phyloP scores from a whole-genome alignment of 768 basidiomycete species.

The Exidia glandulosa region DNA sequence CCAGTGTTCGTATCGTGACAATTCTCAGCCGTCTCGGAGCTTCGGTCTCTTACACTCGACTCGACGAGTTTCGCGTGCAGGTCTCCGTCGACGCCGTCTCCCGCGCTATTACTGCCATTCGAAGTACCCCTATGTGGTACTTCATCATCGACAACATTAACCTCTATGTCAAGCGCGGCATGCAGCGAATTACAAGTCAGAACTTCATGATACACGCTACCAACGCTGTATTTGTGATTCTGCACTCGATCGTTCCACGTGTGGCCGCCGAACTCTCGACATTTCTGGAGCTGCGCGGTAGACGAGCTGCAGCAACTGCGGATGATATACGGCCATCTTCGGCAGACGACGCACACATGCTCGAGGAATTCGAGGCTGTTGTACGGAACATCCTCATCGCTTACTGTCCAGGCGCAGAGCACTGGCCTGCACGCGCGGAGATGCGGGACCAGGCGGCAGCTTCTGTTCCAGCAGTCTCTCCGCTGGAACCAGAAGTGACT shows the following conservation, averaged over 20 bases:
- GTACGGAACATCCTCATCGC: constrained; percentile 6
- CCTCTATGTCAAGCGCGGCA: background rate
- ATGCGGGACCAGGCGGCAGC: constrained; percentile 3
- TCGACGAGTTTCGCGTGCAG: background rate
- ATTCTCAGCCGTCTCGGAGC: background rate
- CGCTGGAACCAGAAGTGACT: constrained; percentile 12
- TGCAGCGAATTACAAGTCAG: background rate
- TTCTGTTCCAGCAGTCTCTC: constrained; percentile 13
- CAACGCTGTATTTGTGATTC: background rate
- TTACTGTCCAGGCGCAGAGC: constrained; percentile 7
- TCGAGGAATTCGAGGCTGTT: constrained; percentile 4
- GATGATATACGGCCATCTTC: constrained; percentile 12
- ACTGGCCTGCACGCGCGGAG: constrained; percentile 6
- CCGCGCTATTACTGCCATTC: background rate
- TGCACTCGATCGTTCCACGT: background rate
- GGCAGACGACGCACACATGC: constrained; percentile 11
- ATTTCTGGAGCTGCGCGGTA: constrained; percentile 6
- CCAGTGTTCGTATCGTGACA: background rate
- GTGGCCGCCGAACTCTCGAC: background rate
- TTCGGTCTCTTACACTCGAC: background rate
- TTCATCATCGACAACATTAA: background rate
- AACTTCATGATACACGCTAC: background rate
- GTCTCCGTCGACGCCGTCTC: background rate
- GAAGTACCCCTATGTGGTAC: background rate
- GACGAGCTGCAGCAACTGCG: constrained; percentile 7